Evolutionary conservation across 2,329 filamentous ascomycete genomes (phyloP), one percentile per base, ranked within the genome.

Genomic region (Sporothrix humicola): DNA sequence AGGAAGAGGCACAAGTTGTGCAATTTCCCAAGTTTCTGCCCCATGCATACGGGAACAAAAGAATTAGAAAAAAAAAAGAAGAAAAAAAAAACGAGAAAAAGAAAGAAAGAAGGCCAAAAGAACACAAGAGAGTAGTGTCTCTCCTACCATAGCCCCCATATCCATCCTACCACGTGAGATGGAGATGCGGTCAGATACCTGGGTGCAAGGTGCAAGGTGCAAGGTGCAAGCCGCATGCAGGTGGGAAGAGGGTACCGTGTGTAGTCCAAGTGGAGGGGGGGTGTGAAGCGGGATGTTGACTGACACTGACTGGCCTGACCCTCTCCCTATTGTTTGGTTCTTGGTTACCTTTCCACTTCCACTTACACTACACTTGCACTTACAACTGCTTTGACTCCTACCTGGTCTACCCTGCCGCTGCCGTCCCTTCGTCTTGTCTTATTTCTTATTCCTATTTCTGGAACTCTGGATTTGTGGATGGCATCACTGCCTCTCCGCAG

Each of bases 171-270:
- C 66, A 73, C 66, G 72, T 48, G 52, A 66, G 72, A 50, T 50
- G 46, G 46, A 26, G 54, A 61, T 70, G 72, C 72, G 56, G 72
- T 70, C 66, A 73, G 72, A 66, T 56, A 63, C n/a, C 20, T 26
- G 42, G 42, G 48, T 71, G 48, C 26, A 20, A 58, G 52, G n/a
- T n/a, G 20, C 17, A 50, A 37, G 52, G n/a, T n/a, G 20, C 17
- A 50, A 37, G 31, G 3, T 37, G 31, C 26, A 20, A 58, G 52
- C 31, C 31, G 20, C 17, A 50, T 46, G 42, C 52, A 46, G 54
- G 63, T 52, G 58, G 54, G 26, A 17, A 23, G 56, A 46, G 9
- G 72, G 56, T 17, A 52, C 61, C 44, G 37, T 48, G 66, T 31
- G 56, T 42, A 48, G 37, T 20, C 61, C 31, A 37, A 37, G 31